Percentiles rank a stretch among this genome's conserved stretches.
These are phyloP conservation scores for Gastrodia elata DNA, from an alignment of 106 monocot genomes.

Conservation along the genomic window DNA sequence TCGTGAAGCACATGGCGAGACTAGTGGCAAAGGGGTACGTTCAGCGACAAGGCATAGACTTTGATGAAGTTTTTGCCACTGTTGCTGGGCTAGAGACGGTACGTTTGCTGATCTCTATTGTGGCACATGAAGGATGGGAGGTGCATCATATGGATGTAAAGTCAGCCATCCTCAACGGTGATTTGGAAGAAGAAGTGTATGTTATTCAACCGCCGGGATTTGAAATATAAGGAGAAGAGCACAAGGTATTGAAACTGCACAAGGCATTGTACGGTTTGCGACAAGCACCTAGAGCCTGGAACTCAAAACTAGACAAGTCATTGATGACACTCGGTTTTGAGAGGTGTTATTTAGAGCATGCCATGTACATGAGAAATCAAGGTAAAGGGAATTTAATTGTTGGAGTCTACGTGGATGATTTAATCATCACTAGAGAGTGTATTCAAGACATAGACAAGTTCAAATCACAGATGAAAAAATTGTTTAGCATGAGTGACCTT, in stretches of 20 bases:
- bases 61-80: constrained; percentile 11
- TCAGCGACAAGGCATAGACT: constrained; percentile 8
- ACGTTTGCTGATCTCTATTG: too few relatives aligned
- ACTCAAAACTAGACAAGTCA: too few relatives aligned
- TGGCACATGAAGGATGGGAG: too few relatives aligned
- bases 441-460: constrained; percentile 12
- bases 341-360: constrained; percentile 2
- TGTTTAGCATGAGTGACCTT: constrained; percentile 19
- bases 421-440: background rate
- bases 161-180: too few relatives aligned
- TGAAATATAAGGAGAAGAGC: too few relatives aligned
- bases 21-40: constrained; percentile 9
- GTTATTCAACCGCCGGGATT: too few relatives aligned
- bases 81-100: too few relatives aligned
- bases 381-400: background rate
- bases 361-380: background rate
- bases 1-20: constrained; percentile 4
- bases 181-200: too few relatives aligned
- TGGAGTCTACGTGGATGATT: constrained; percentile 18
- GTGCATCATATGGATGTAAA: too few relatives aligned
- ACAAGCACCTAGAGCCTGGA: too few relatives aligned
- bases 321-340: background rate
- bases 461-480: constrained; percentile 11
- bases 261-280: too few relatives aligned
- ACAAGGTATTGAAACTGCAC: too few relatives aligned